Evolutionary conservation across 257 asterid species (phyloP), one percentile per base, ranked within the genome.

Genomic region (Solanum chmielewskii): DNA sequence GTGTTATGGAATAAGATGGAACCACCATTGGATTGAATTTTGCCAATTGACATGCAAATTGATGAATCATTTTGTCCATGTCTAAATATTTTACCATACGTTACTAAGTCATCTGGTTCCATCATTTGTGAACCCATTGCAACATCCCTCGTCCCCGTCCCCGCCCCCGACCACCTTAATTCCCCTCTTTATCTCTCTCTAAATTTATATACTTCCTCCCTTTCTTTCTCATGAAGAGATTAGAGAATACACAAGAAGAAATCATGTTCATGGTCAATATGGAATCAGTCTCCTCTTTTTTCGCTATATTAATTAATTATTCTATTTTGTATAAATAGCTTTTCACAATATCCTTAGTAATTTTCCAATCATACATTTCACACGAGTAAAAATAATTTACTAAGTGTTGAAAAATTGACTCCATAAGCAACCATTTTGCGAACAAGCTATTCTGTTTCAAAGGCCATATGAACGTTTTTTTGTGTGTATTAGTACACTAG

Each of bases 21-120:
- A 11, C 93, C 93, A 11, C 93, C 93, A 29, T 69, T 86, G 16
- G 92, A 91, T 31, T 88, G 76, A 68, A 89, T 76, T 86, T 45
- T 90, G 14, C 77, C 85, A 14, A 31, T 4, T 2, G 89, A 44
- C 81, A 86, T 7, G 78, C 92, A 91, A 75, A 91, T 86, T 11
- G 90, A 78, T 44, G 91, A 69, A 25, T 78, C 6, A 47, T 89
- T 89, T 41, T 80, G 69, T 6, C 56, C 87, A 5, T 86, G 92
- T n/a, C 87, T 83, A 83, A 78, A 86, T 49, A 90, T 82, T 6
- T 62, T 4, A 6, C 80, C 88, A 86, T 90, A 90, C 3, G 87
- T 31, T 3, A 47, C 37, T 29, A 91, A 12, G 73, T 90, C 91
- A 56, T 86, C 86, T 3, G 92, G 92, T 42, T 91, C 93, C 90